Percentiles rank a stretch among this genome's conserved stretches.
Conservation (phyloP, 179 eudicot species). For the Pouteria campechiana region DNA sequence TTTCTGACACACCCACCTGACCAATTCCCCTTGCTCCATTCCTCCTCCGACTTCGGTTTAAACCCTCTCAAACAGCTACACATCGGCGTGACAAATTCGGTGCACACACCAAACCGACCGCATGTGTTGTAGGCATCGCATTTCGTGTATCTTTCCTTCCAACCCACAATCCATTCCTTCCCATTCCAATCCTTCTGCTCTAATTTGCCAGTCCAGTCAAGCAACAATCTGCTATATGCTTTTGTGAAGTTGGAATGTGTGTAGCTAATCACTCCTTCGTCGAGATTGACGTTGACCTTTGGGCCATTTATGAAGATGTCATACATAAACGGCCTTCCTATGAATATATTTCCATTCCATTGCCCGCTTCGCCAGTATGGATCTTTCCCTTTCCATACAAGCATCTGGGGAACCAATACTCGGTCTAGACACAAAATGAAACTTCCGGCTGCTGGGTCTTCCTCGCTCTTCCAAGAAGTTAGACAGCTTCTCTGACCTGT, state of each 20-base stretch:
- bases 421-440: slow-evolving; percentile 25
- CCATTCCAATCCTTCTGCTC: slow-evolving; percentile 5
- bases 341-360: too few relatives aligned
- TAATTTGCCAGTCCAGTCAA: too few relatives aligned
- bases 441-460: slow-evolving; percentile 22
- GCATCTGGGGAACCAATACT: slow-evolving; percentile 11
- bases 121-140: slow-evolving; percentile 36
- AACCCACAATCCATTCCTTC: slow-evolving; percentile 8
- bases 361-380: slow-evolving; percentile 22
- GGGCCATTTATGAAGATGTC: too few relatives aligned
- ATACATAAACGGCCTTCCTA: too few relatives aligned
- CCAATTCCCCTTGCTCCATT: slow-evolving; percentile 35
- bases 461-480: slow-evolving; percentile 23
- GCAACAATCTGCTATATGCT: too few relatives aligned
- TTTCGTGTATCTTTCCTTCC: slow-evolving; percentile 3
- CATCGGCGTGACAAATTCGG: slow-evolving; percentile 6
- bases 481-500: slow-evolving; percentile 17
- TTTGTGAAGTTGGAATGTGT: too few relatives aligned
- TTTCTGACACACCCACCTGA: slow-evolving; percentile 29
- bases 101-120: slow-evolving; percentile 34
- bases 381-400: slow-evolving; percentile 19
- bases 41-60: slow-evolving; percentile 15
- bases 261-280: too few relatives aligned
- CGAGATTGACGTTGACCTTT: too few relatives aligned
- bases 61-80: slow-evolving; percentile 36